These are phyloP conservation scores for Lichtheimia hyalospora DNA, from an alignment of 371 early-diverging fungal genomes.

Conservation along the genomic window DNA sequence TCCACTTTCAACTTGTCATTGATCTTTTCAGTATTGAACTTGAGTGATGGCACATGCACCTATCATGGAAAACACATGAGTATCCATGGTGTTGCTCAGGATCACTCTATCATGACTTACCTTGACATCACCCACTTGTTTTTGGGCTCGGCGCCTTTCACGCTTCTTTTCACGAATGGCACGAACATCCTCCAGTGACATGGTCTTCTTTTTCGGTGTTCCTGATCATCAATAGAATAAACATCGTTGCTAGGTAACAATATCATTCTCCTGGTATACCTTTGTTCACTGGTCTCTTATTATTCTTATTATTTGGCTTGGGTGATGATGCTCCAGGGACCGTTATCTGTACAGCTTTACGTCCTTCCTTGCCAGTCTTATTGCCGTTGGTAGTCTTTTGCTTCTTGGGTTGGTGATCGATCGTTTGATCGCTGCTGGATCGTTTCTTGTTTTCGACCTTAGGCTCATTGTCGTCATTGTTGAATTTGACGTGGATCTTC, in stretches of 20 bases:
- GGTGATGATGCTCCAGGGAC: too few species aligned
- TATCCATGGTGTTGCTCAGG: not conserved
- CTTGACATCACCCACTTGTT: slow-evolving; percentile 12
- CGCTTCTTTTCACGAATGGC: slow-evolving; percentile 12
- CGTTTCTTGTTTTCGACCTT: slow-evolving; percentile 11
- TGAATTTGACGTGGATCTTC: slow-evolving; percentile 44
- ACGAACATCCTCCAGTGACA: slow-evolving; percentile 1
- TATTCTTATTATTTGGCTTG: too few species aligned
- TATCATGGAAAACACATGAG: not conserved
- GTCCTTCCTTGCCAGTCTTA: too few species aligned
- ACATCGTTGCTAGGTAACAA: too few species aligned
- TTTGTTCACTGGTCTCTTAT: too few species aligned
- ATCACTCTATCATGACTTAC: slow-evolving; percentile 6
- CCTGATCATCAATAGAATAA: not conserved
- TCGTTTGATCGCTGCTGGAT: too few species aligned
- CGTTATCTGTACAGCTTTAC: too few species aligned
- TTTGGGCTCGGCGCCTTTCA: slow-evolving; percentile 14
- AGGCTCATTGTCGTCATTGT: slow-evolving; percentile 14
- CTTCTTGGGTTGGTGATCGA: too few species aligned
- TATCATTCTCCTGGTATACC: too few species aligned
- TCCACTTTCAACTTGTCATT: slow-evolving; percentile 16
- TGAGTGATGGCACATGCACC: slow-evolving; percentile 21
- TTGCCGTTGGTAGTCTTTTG: too few species aligned
- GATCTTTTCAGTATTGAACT: slow-evolving; percentile 19
- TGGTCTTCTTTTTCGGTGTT: slow-evolving; percentile 11